Evolutionary conservation across 2,329 filamentous ascomycete genomes (phyloP), one percentile per base, ranked within the genome.

Genomic region (Exophiala aquamarina): DNA sequence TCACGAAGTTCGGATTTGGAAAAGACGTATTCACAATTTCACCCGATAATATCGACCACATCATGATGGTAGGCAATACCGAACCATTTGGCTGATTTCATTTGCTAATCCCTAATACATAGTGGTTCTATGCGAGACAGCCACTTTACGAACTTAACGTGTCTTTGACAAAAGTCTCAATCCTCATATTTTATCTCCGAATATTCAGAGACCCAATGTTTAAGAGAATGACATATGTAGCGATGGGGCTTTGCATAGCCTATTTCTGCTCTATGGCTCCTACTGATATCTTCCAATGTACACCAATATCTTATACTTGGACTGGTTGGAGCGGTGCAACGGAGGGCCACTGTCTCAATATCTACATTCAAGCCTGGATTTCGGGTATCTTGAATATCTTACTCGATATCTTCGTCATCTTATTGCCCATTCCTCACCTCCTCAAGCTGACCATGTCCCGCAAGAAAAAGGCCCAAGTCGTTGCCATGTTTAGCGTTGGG

Each of bases 121-220:
- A 34, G 32, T 18, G 6, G 5, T 34, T 34, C 17, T 34, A 34
- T 18, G n/a, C 14, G 6, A 14, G 13, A n/a, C 6, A 7, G 32
- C 5, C 14, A n/a, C 14, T 6, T 18, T 34, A 34, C 32, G 5
- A 6, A 5, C 14, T 14, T 34, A 18, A n/a, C 14, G 14, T 18
- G 7, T 62, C 71, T 1, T 3, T 69, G 41, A 65, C 57, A 26
- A 62, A 66, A 21, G 58, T 65, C 40, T 59, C 63, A 10, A 59
- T 72, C 17, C 65, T 68, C 5, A 66, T 59, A 18, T 55, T 65
- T n/a, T 74, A 74, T 44, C 62, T 76, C 8, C 46, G 70, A 2
- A 61, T 74, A 9, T 71, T 76, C n/a, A 63, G 75, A 5, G 56
- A 47, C 1, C 66, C 60, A 36, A 68, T 65, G 44, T 47, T 71